Base-by-base conservation (phyloP, 2,329 filamentous ascomycete genomes). In the Colletotrichum siamense region DNA sequence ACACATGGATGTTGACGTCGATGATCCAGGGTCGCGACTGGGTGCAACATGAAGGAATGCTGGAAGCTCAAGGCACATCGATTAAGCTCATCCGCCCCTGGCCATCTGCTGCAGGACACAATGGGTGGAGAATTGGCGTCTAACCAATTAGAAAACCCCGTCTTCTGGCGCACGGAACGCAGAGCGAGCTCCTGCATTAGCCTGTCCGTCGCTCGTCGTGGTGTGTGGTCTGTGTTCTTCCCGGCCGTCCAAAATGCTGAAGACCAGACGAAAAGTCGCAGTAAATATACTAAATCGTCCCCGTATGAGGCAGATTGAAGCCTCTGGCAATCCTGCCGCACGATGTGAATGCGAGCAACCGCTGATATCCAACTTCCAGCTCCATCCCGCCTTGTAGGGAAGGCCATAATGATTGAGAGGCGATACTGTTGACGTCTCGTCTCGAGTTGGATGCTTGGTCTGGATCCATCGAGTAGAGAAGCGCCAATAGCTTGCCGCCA, bases 31-130 rank as follows among this genome's bases (percentile, higher is more conserved):
- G 59, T 55, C 44, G n/a, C 0, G 44, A 52, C 6, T 52, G 44
- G 44, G n/a, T 52, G 64, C 59, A 52, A 12, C 36, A 32, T 3
- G 18, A 22, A 64, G 63, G 22, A 73, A 68, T 52, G 44, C 59
- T 34, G 32, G 32, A 28, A 64, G 36, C 36, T 34, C 55, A 63
- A 70, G 44, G 32, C 12, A 69, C 26, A 16, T 68, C 24, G 64
- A 69, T 73, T 76, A 76, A 76, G 70, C 74, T 76, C 74, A 61
- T 49, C 57, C 30, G 28, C 10, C 70, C 73, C 73, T 55, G 63
- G 73, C 44, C 69, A 63, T 34, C 52, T 69, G 73, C 57, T 73
- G 73, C 57, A 59, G 64, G 34, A 26, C 32, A 30, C 28, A 28
- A 72, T 62, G 26, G 34, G 55, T 57, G 32, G 10, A 59, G 24